Evolutionary conservation across 2,329 filamentous ascomycete genomes (phyloP).

Genomic region (Ascosphaera apis): DNA sequence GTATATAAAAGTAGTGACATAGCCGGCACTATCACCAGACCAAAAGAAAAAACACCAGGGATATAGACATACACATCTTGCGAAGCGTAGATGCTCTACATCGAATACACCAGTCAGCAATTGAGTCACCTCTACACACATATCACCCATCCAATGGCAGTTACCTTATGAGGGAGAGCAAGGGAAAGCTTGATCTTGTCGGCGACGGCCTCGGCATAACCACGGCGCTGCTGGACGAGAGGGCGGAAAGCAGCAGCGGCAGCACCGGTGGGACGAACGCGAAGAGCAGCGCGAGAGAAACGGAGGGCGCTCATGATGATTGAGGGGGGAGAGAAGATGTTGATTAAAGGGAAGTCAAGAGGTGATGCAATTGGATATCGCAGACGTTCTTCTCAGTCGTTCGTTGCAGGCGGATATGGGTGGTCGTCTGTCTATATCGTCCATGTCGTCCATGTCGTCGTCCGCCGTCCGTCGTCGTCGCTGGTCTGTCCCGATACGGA

Average conservation of each 20-base stretch:
- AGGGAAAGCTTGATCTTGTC: constrained; percentile 98
- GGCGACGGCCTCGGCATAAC: constrained; percentile 69
- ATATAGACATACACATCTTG: constrained; percentile 39
- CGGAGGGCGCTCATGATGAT: constrained; percentile 73
- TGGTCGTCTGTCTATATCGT: too few species aligned
- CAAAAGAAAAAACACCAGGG: constrained; percentile 1
- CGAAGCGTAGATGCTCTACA: constrained; percentile 45
- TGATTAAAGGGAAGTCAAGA: too few species aligned
- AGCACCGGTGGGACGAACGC: constrained; percentile 61
- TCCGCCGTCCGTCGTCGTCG: too few species aligned
- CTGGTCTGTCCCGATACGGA: too few species aligned
- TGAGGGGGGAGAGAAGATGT: constrained; percentile 6
- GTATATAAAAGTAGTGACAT: too few species aligned
- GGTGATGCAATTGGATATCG: too few species aligned
- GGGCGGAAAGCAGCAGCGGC: constrained; percentile 51
- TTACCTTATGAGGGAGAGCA: constrained; percentile 94
- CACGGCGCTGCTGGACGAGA: constrained; percentile 62
- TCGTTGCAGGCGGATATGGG: too few species aligned
- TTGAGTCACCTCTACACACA: background rate
- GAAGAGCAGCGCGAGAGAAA: constrained; percentile 71
- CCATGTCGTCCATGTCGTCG: too few species aligned
- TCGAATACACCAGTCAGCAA: background rate
- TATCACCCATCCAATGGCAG: too few species aligned
- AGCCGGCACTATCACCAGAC: too few species aligned
- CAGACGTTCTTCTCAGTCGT: too few species aligned